Evolutionary conservation across 2,329 filamentous ascomycete species (phyloP).

Genomic region (Pochonia chlamydosporia): DNA sequence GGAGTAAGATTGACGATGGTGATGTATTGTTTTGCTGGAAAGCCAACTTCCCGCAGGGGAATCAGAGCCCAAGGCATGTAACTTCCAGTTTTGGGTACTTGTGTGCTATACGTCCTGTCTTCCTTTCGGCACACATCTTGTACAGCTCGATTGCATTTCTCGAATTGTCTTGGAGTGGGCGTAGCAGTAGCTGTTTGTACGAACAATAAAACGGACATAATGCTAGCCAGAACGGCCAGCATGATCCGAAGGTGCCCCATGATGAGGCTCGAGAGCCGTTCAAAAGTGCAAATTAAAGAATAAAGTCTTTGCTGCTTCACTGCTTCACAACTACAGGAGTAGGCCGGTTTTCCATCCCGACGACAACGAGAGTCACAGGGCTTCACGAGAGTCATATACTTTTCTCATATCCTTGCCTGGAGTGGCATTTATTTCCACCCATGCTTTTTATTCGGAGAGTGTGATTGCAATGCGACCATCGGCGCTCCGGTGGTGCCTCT

Average conservation of each 20-base stretch:
- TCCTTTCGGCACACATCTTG: slow-evolving; percentile 4
- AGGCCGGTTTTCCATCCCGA: neutral
- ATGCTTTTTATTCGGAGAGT: neutral
- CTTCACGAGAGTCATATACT: neutral
- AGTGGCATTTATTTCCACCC: neutral
- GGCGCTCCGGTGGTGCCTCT: neutral
- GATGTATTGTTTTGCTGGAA: slow-evolving; percentile 19
- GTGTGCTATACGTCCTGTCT: slow-evolving; percentile 8
- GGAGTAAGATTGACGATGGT: slow-evolving; percentile 30
- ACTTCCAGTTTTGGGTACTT: slow-evolving; percentile 3
- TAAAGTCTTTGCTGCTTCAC: neutral
- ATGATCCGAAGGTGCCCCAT: neutral
- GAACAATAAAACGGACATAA: neutral
- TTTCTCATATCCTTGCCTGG: neutral
- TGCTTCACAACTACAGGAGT: neutral
- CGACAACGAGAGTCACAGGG: neutral
- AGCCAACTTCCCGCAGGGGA: slow-evolving; percentile 3
- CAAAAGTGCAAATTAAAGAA: neutral
- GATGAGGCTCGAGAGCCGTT: neutral
- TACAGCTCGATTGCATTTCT: neutral
- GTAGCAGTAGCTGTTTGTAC: neutral
- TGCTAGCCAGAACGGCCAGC: neutral
- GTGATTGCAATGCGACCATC: neutral
- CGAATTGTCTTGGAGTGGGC: neutral
- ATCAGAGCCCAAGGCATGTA: slow-evolving; percentile 10